Base-by-base conservation (phyloP, 805 yeast species). In the Candida coquimbonensis region DNA sequence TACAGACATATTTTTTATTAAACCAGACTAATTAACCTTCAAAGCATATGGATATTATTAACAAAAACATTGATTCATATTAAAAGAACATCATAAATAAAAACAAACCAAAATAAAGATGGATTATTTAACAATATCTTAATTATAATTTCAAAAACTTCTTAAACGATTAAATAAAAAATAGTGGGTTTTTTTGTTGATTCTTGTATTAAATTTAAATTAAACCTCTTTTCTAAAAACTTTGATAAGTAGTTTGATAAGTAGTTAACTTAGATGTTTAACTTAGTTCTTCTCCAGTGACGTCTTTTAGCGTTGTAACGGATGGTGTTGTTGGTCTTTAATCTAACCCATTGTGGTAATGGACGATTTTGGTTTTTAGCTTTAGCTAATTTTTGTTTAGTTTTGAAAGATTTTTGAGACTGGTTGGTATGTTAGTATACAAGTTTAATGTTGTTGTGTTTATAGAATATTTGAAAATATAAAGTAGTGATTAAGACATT, bases 281-380 rank as follows among this genome's bases (percentile, higher is more conserved):
- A 82, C 95, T 91, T 91, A 69, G 97, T 91, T 86, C 98, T 87
- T 87, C 96, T 91, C 99, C 99, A 91, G 93, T 93, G 96, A 83
- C 98, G 86, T 87, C 98, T 89, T 89, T 93, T 93, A 72, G 96
- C 95, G 80, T 91, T 91, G 87, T 88, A 88, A 83, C 95, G 88
- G 81, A 93, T 85, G 68, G 82, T 90, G 95, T 88, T 91, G 76
- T 78, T 83, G 73, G 98, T 88, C 86, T 89, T 91, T 76, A 90
- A 81, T 80, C 98, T 88, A 86, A 91, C 78, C 96, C 97, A 91
- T 79, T 90, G 96, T 68, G 99, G 99, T 74, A 91, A 85, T 72
- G 96, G 96, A 83, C 98, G 88, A 91, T 89, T 91, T 80, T 88
- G 96, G 80, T 89, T 91, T 73, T 82, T 83, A 72, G 96, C 97